Evolutionary conservation across 106 monocot species (phyloP), one percentile per base, ranked within the genome.

Genomic region (Vanilla planifolia): DNA sequence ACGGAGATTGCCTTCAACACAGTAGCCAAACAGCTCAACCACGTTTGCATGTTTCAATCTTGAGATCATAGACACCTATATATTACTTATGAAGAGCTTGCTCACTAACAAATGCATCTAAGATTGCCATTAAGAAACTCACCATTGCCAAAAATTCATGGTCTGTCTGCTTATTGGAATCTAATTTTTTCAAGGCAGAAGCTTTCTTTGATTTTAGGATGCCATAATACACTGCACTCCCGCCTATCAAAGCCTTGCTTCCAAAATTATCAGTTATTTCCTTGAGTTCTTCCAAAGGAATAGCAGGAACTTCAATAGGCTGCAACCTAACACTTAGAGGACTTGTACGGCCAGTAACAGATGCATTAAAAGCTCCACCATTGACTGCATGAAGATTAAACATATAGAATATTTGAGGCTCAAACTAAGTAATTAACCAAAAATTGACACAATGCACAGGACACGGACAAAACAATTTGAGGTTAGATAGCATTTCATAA

Each of bases 141-240:
- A 84, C 79, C 79, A 79, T 79, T 39, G 68, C 75, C 1, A 79
- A 32, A 46, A 76, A 79, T 62, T 84, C 84, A 45, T 84, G 79
- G 32, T 79, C 84, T 33, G 84, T 79, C 50, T 84, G 84, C 48
- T 79, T 84, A 48, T 72, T 84, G 16, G 79, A 23, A 55, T 84
- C 84, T 35, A 84, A 75, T 57, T 84, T 84, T 59, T 84, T 84
- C 19, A 84, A 65, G 4, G 79, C 75, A 24, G 72, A 41, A 43
- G 36, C 79, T 66, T 37, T 73, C 20, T 68, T 75, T 52, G 19
- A 75, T 72, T 46, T 78, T 19, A 84, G 75, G 2, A 74, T 39
- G 41, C 79, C 83, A 68, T 68, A 79, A 47, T 72, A 84, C 14
- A 84, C 83, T n/a, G 83, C 79, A 16, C 83, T 79, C 46, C 79